Evolutionary conservation across 106 monocot genomes (phyloP), one percentile per base, ranked within the genome.

Genomic region (Amphibolis antarctica): DNA sequence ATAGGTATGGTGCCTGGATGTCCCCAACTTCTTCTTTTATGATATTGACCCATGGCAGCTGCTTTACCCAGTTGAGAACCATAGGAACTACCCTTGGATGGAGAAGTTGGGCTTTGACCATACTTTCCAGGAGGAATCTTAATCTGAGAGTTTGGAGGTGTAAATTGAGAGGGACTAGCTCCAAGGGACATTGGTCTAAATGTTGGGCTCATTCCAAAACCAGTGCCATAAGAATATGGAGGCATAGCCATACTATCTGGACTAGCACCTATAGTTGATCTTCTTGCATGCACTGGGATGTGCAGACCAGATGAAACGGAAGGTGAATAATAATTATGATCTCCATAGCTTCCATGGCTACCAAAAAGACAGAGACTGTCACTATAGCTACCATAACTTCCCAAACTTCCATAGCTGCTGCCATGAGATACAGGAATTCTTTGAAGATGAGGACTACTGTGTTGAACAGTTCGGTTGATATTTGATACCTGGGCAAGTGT

Each of bases 81-180:
- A 70, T 84, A 76, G 44, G 68, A 52, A 63, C 69, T 48, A 15
- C 89, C 79, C 57, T 90, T 86, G 53, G 80, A 77, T 49, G 94
- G 86, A 74, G 96, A 86, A 56, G 81, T 79, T 25, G 86, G 70
- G 1, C 82, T 79, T 25, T 84, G 70, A 2, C 82, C 87, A 77
- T 81, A 88, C 63, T 80, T 86, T 67, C 83, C 86, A 55, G 81
- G 83, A 56, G 84, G 58, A 53, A 83, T 63, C 62, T 79, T 82
- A 65, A 85, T 74, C 46, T 93, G 93, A 42, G 86, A 77, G 36
- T 70, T 79, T 52, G 88, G 93, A 62, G 93, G 86, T 28, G 89
- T 86, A 76, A 80, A 96, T 45, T 96, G 94, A 12, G 94, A 86
- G n/a, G 98, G 98, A 70, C 98, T 98, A 36, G 68, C 91, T 54